A percentile compares a stretch with the other conserved stretches of the same genome.
Conservation (phyloP, 2,329 filamentous ascomycete genomes). For the Ophiostoma novo-ulmi region DNA sequence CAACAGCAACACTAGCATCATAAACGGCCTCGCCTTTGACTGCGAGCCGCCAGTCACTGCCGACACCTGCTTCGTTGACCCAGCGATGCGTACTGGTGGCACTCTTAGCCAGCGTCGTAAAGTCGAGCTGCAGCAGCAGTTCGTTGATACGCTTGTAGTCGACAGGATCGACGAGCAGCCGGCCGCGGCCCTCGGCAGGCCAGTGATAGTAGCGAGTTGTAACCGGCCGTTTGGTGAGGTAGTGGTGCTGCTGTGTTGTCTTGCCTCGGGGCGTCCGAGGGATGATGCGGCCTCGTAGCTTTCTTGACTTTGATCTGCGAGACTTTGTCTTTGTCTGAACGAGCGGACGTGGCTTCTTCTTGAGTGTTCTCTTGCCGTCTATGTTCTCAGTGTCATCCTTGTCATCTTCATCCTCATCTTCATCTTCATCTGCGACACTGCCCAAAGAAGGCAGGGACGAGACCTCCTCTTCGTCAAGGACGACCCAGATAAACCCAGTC, state of each 20-base stretch:
- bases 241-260: conserved; percentile 45
- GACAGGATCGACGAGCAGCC: conserved; percentile 56
- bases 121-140: conserved; percentile 67
- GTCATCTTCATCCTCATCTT: not conserved
- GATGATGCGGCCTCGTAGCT: conserved; percentile 56
- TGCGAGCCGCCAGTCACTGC: conserved; percentile 48
- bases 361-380: not conserved
- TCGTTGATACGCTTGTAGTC: conserved; percentile 65
- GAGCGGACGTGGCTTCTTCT: not conserved
- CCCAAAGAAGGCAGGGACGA: not conserved
- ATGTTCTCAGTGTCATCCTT: not conserved
- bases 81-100: conserved; percentile 62
- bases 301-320: conserved; percentile 29
- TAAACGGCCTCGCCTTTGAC: conserved; percentile 43
- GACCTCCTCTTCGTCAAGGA: conserved; percentile 53
- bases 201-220: conserved; percentile 61
- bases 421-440: not conserved
- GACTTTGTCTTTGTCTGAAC: not conserved
- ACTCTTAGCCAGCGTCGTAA: conserved; percentile 60
- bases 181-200: conserved; percentile 57
- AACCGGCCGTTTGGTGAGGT: conserved; percentile 44
- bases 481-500: conserved; percentile 92
- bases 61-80: conserved; percentile 60
- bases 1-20: conserved; percentile 17
- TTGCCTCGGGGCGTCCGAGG: conserved; percentile 62